Base-by-base conservation (phyloP, 106 monocot genomes). In the Allium sativum region DNA sequence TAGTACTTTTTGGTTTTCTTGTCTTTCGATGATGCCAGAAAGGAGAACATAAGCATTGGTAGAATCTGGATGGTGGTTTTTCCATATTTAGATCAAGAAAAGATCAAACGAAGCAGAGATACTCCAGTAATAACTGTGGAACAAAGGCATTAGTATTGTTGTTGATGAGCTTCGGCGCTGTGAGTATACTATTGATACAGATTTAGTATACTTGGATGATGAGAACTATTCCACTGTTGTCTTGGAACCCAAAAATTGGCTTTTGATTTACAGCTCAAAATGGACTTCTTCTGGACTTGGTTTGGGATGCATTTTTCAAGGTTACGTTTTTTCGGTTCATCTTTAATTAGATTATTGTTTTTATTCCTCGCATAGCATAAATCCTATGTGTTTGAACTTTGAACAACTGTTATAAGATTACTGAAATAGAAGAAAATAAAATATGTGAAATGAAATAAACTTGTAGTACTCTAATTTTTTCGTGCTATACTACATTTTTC, bases 191-290 rank as follows among this genome's bases (percentile, higher is more conserved):
- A 10, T 10, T 85, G 58, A 58, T 80, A 22, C 79, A 74, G 54
- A 57, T 21, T 58, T 73, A 71, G 0, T 63, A 65, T 53, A 53
- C 10, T 46, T 66, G 47, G 13, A 60, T 82, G 50, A 22, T 56
- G 59, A 47, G 56, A 7, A 13, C 56, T 18, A 21, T 21, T 7
- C 12, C 12, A 7, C 45, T 0, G 3, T 12, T 58, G n/a, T 69
- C 74, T 12, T 63, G 52, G 5, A 74, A 59, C 43, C 72, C 70
- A 40, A 83, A 88, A 78, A 80, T 98, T 31, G 96, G 91, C 5
- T 98, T 98, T 65, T 79, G 91, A 0, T 98, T 98, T 42, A 88
- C 91, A 17, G 84, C 96, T 6, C 68, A 91, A 45, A 98, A 98
- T 18, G 72, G 91, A 53, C 77, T 98, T 67, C 88, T 88, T 1